phyloP scores from a whole-genome alignment of 371 early-diverging fungal species.

The Mortierella sp. region DNA sequence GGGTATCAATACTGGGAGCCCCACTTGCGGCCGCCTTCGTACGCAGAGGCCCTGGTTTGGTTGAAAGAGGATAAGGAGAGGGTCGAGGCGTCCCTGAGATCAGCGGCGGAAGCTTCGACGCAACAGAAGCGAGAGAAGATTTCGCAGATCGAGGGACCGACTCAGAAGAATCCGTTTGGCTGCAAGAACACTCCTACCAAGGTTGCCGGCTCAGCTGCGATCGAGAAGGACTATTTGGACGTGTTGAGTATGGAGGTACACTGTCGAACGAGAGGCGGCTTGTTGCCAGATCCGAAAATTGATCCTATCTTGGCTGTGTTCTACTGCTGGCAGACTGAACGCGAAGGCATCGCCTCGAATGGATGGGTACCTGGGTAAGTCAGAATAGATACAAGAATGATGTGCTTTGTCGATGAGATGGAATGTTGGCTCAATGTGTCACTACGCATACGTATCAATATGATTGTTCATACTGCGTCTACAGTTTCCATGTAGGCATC shows the following conservation, averaged over 20 bases:
- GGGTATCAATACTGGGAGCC: conserved; percentile 51
- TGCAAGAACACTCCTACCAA: conserved; percentile 72
- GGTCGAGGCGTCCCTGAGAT: conserved; percentile 16
- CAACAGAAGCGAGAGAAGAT: conserved; percentile 36
- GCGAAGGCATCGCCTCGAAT: conserved; percentile 39
- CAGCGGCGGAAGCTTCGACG: conserved; percentile 31
- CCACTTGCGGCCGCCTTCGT: conserved; percentile 20
- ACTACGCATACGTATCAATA: not conserved
- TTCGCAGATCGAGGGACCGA: conserved; percentile 70
- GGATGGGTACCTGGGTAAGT: conserved; percentile 57
- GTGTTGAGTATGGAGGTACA: conserved; percentile 59
- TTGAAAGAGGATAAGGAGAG: conserved; percentile 30
- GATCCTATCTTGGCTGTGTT: conserved; percentile 55
- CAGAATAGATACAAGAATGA: not conserved
- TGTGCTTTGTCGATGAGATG: not conserved
- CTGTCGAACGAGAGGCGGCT: conserved; percentile 37
- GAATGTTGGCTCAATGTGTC: too few relatives aligned
- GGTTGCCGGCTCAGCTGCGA: conserved; percentile 40
- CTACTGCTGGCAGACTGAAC: conserved; percentile 52
- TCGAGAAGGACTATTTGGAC: conserved; percentile 60
- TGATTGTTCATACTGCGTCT: not conserved
- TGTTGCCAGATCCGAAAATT: conserved; percentile 56
- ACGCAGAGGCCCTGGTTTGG: conserved; percentile 22
- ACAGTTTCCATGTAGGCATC: conserved; percentile 37
- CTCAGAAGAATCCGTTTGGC: conserved; percentile 68